Base-by-base conservation (phyloP, 768 basidiomycete species). In the Lactarius psammicola region DNA sequence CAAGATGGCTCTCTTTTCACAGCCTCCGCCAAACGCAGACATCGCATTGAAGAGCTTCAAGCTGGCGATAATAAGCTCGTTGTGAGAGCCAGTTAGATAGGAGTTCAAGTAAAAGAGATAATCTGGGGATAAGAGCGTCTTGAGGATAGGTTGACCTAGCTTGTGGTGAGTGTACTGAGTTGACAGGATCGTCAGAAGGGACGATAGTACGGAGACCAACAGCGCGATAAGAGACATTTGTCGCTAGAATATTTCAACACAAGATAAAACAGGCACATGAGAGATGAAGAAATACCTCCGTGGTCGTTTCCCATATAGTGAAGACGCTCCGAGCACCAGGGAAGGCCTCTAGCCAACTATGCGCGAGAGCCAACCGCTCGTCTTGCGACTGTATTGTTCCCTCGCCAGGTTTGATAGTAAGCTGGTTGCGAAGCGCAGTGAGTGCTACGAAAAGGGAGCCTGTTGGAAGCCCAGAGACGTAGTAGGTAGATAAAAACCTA, bases 151-250 rank as follows among this genome's bases (percentile, higher is more conserved):
- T 42, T 82, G 76, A 0, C 90, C 90, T 28, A 84, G 73, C 0
- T 80, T 66, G 68, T 93, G 90, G 71, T 86, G 84, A 4, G 85
- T 81, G 66, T 89, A 89, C 58, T 93, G 90, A 4, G 80, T 77
- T 3, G 89, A 86, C 17, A 90, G 76, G 0, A 94, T 76, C 5
- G 77, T 79, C 62, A 94, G 71, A n/a, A 91, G 68, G 0, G 83
- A 79, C 0, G 89, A 81, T 8, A 94, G 71, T 0, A 87, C 69
- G 0, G 86, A 83, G 0, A 85, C 65, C 26, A 87, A 68, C 15
- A 82, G 74, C 0, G 81, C 73, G 31, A 82, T 72, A 10, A 81
- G 72, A 2, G 81, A 75, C 30, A 75, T 76, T 79, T 85, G 76
- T 36, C 80, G 75, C 82, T 82, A 66, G n/a, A 46, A 7, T 2